phyloP scores from a whole-genome alignment of 202 grass and related monocot genomes.

The Setaria viridis region DNA sequence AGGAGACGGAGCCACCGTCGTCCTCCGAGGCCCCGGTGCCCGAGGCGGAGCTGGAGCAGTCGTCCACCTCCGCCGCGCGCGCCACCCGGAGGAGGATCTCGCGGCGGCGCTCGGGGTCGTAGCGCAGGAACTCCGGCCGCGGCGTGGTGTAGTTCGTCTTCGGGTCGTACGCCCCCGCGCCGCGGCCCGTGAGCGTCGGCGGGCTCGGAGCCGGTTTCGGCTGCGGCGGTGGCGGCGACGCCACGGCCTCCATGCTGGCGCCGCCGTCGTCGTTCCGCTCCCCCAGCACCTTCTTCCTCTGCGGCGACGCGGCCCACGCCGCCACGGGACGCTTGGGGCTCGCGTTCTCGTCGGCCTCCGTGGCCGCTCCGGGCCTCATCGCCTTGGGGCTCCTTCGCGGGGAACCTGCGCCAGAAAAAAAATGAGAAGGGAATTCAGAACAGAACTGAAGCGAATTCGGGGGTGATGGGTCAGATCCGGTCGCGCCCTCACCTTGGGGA shows the following conservation, averaged over 20 bases:
- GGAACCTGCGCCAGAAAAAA: conserved; percentile 27
- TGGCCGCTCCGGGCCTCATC: not conserved
- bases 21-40: conserved; percentile 31
- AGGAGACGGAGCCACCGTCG: conserved; percentile 4
- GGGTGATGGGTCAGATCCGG: conserved; percentile 1
- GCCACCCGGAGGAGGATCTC: conserved; percentile 64
- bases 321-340: conserved; percentile 11
- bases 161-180: conserved; percentile 66
- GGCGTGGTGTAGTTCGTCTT: conserved; percentile 79
- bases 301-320: conserved; percentile 12
- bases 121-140: conserved; percentile 79
- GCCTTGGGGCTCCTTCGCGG: conserved; percentile 20
- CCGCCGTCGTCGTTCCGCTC: conserved; percentile 47
- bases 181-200: conserved; percentile 21
- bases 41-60: conserved; percentile 41
- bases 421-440: not conserved
- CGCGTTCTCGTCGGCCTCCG: conserved; percentile 49
- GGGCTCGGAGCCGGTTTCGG: conserved; percentile 33
- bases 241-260: not conserved
- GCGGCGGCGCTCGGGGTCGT: conserved; percentile 65
- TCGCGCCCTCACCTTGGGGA: conserved; percentile 22
- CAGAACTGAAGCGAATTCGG: not conserved
- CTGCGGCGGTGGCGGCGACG: not conserved
- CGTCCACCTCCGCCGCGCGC: conserved; percentile 45
- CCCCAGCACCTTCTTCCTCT: conserved; percentile 63